Base-by-base conservation (phyloP, 495 filamentous ascomycete genomes). In the Gamarada debralockiae region DNA sequence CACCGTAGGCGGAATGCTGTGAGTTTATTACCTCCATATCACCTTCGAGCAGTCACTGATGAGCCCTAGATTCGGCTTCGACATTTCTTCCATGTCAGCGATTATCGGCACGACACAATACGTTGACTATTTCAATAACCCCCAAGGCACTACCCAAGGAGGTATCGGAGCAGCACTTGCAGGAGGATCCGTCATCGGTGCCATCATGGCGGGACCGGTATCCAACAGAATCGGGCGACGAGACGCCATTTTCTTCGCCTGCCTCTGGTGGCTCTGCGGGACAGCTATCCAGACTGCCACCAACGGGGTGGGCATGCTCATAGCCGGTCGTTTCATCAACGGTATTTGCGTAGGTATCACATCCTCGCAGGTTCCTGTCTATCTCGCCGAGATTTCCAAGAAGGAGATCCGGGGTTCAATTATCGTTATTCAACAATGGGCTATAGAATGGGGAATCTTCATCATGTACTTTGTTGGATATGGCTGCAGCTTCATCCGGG, bases 331-430 rank as follows among this genome's bases (percentile, higher is more conserved):
- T 18, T 73, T 89, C 12, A 66, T 90, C 38, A 89, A 86, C 60
- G 85, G 87, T 50, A 70, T 90, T 33, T 79, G 80, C 38, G 84
- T 90, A 45, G 86, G 85, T 51, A 82, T 90, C 55, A 88, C 85
- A 2, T 88, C 84, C 1, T 86, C 85, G 1, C 86, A 89, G 57
- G 86, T 88, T 0, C 85, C 82, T n/a, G 86, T 90, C n/a, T 91
- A 90, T 65, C 76, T 89, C 3, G 85, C 84, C 38, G 86, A 91
- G 62, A 79, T 89, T 33, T 79, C 86, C 6, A 80, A 81, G 44
- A 80, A 82, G 21, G 77, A 81, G n/a, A n/a, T n/a, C n/a, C n/a
- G n/a, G n/a, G n/a, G 31, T 34, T n/a, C 8, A 34, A 77, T 90
- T 43, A 81, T 89, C 43, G 79, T 85, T 37, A 86, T 89, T 53